A percentile compares a stretch with the other conserved stretches of the same genome.
Evolutionary conservation across 148 eudicot species (phyloP).

Genomic region (Camellia lanceoleosa): DNA sequence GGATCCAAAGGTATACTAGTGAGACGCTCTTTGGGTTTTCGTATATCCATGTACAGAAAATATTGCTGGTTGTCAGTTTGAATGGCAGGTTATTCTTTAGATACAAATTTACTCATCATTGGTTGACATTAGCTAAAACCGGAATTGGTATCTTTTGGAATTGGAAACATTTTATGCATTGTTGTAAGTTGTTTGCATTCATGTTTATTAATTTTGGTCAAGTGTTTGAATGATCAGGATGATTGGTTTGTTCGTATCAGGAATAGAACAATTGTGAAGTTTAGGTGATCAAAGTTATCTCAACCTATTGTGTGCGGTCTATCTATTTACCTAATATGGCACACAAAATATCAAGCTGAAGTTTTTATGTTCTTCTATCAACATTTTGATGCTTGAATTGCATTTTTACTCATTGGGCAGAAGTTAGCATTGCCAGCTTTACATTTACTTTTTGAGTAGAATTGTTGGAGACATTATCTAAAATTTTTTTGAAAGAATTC

Average conservation of each 20-base stretch:
- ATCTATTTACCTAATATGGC: no score
- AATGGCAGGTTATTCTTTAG: background rate
- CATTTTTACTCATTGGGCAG: background rate
- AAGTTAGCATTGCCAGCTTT: background rate
- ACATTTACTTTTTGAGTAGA: background rate
- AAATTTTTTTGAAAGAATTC: background rate
- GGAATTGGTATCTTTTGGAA: background rate
- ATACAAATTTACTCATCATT: no score
- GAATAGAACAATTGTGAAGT: no score
- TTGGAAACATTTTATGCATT: background rate
- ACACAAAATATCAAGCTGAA: no score
- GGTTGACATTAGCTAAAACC: no score
- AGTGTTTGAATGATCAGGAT: background rate
- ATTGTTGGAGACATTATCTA: background rate
- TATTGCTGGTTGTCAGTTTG: background rate
- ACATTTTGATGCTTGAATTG: background rate
- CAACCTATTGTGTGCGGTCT: no score
- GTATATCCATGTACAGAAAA: background rate
- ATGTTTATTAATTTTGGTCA: background rate
- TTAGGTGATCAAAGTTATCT: no score
- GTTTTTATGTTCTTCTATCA: no score
- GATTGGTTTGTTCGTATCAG: no score
- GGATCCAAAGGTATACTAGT: conserved; percentile 74
- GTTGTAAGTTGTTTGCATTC: background rate
- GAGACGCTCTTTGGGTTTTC: background rate